A percentile compares a stretch with the other conserved stretches of the same genome.
These are phyloP conservation scores for Elongisporangium undulatum DNA, from an alignment of 352 stramenopile species.

Conservation along the genomic window DNA sequence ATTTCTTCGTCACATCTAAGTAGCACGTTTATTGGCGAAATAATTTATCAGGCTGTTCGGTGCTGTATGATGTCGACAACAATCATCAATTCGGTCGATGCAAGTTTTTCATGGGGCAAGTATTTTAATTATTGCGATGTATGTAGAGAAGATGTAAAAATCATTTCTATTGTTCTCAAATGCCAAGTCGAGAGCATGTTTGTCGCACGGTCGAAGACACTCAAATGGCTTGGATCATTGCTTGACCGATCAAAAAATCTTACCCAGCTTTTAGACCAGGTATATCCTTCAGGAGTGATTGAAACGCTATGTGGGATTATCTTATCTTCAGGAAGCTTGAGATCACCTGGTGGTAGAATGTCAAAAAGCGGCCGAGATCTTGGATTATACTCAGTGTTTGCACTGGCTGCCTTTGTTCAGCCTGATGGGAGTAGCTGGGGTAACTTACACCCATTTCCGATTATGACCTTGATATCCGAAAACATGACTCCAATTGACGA, in stretches of 20 bases:
- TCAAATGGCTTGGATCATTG: slow-evolving; percentile 82
- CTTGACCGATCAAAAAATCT: slow-evolving; percentile 57
- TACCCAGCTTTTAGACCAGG: slow-evolving; percentile 47
- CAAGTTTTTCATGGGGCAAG: background rate
- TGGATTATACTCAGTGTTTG: slow-evolving; percentile 57
- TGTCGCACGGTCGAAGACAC: slow-evolving; percentile 37
- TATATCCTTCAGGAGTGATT: slow-evolving; percentile 51
- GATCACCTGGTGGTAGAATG: slow-evolving; percentile 47
- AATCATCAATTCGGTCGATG: slow-evolving; percentile 37
- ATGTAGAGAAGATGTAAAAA: slow-evolving; percentile 35
- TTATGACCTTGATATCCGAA: slow-evolving; percentile 31
- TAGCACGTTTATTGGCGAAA: slow-evolving; percentile 11
- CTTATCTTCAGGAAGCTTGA: slow-evolving; percentile 28
- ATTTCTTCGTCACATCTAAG: background rate
- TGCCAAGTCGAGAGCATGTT: slow-evolving; percentile 21
- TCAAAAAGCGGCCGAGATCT: slow-evolving; percentile 37
- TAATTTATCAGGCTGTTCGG: slow-evolving; percentile 53
- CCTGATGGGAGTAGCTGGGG: slow-evolving; percentile 57
- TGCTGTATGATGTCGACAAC: slow-evolving; percentile 62
- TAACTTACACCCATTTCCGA: slow-evolving; percentile 47
- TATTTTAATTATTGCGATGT: slow-evolving; percentile 37
- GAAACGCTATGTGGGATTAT: slow-evolving; percentile 62
- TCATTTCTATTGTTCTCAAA: slow-evolving; percentile 37
- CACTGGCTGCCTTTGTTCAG: slow-evolving; percentile 65
- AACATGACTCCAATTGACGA: slow-evolving; percentile 7